phyloP scores from a whole-genome alignment of 306 rosid species.

The Quercus parvula region DNA sequence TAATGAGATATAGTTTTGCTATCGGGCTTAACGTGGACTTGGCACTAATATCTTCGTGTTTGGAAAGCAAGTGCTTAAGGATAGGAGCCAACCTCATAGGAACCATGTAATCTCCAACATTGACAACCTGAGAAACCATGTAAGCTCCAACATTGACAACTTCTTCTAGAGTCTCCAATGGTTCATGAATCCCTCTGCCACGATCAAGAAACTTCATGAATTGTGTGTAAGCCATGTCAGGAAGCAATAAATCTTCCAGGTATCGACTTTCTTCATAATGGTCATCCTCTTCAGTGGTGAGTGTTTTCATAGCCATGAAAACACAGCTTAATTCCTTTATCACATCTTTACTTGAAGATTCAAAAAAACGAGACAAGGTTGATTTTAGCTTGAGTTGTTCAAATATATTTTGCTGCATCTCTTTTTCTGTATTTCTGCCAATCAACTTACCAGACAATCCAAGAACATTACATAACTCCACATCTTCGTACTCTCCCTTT shows the following conservation, averaged over 20 bases:
- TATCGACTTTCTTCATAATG: not conserved
- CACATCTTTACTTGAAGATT: not conserved
- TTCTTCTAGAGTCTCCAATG: no score
- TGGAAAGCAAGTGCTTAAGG: not conserved
- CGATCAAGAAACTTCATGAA: not conserved
- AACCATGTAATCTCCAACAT: not conserved
- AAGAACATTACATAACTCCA: not conserved
- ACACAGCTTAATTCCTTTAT: not conserved
- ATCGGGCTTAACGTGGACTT: not conserved
- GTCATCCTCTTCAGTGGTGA: not conserved
- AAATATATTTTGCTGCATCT: not conserved
- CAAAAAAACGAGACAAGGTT: not conserved
- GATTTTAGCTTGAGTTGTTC: not conserved
- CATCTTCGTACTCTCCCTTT: not conserved
- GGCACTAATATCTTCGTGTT: not conserved
- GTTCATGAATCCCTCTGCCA: not conserved
- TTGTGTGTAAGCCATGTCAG: not conserved
- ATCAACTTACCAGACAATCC: not conserved
- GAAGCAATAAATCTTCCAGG: not conserved
- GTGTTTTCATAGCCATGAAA: not conserved
- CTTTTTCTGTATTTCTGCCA: not conserved
- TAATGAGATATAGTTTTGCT: not conserved
- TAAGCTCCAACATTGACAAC: no score
- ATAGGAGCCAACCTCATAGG: not conserved
- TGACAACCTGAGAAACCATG: not conserved